Conservation (phyloP, 2,329 filamentous ascomycete genomes). For the Aspergillus fumigatus region DNA sequence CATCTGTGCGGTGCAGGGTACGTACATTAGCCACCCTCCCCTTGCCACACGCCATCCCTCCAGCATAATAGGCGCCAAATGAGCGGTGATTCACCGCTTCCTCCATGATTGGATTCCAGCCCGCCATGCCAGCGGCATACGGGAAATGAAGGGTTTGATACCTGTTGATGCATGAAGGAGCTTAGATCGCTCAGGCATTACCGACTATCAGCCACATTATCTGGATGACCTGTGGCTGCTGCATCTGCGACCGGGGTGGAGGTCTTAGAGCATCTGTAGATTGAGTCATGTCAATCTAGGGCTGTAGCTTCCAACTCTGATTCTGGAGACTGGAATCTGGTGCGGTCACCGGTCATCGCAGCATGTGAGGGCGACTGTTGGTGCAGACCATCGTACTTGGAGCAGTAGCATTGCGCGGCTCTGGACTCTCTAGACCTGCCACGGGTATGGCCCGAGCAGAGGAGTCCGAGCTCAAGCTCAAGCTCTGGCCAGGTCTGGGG, state of each 20-base stretch:
- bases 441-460: background rate
- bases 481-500: background rate
- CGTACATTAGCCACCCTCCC: background rate
- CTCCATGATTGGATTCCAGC: slow-evolving; percentile 10
- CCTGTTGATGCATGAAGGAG: background rate
- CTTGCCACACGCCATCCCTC: background rate
- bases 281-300: background rate
- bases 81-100: slow-evolving; percentile 20
- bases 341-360: background rate
- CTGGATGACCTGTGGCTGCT: background rate
- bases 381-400: background rate
- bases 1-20: background rate
- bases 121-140: slow-evolving; percentile 8
- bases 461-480: background rate
- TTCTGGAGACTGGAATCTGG: background rate
- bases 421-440: background rate
- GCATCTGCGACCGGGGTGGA: background rate
- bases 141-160: background rate
- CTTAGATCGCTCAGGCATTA: slow-evolving; percentile 1
- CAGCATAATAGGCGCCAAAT: background rate
- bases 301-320: background rate
- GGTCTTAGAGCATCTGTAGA: no score
- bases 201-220: background rate
- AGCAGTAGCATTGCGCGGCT: no score
- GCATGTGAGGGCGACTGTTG: background rate